Evolutionary conservation across 1,284 basidiomycete genomes (phyloP), one percentile per base, ranked within the genome.

Genomic region (Apiotrichum sp.): DNA sequence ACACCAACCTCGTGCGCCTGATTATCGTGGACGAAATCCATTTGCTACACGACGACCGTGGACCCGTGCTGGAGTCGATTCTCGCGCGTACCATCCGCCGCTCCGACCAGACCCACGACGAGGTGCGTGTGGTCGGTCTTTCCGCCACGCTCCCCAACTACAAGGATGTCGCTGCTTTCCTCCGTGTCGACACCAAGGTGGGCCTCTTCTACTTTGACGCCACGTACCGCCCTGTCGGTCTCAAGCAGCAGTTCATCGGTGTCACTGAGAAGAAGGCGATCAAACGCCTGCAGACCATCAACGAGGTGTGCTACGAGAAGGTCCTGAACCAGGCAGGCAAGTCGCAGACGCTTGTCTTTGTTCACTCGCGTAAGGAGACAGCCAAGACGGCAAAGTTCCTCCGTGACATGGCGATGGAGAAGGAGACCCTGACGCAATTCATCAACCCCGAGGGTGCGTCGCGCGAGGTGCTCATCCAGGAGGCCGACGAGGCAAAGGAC

Each of bases 201-300:
- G 95, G 96, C 0, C 79, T 99, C 0, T 98, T 99, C 80, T 96
- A 93, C 80, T 99, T 98, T 71, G 95, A 98, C 68, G 85, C 91
- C 0, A 84, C 91, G 1, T 92, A 89, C 72, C 84, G 96, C 47
- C 96, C 96, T 9, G 97, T 95, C 70, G 89, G 87, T 1, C 84
- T 98, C 39, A 92, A 95, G 71, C 93, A 98, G 67, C 92, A 97
- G 69, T 98, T 97, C 75, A 86, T 98, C 62, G 96, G 96, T 60
- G 86, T 99, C 61, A 98, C 95, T 0, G 96, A 98, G 80, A 98
- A 97, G 82, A 98, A 98, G 78, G 96, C 96, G 0, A 98, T 98
- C 82, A 98, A 96, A 76, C 85, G 96, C 4, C 89, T 95, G 71
- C 93, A 98, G 72, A 86, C 98, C 60, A 95, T 93, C 83, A 99